Evolutionary conservation across 371 early-diverging fungal species (phyloP).

Genomic region (Thermomucor indicae-seudaticae): DNA sequence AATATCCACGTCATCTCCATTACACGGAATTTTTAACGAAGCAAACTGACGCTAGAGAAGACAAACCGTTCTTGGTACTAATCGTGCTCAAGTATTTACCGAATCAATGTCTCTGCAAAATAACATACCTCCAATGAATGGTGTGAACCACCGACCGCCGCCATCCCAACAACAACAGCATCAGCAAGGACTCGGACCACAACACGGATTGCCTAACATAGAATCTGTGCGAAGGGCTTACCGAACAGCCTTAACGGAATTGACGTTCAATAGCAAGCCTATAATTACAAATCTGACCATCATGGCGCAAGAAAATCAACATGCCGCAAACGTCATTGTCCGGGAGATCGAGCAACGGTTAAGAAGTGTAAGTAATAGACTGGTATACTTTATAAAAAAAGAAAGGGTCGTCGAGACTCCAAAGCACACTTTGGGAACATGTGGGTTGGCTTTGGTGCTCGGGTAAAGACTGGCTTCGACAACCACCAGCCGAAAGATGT

Average conservation of each 20-base stretch:
- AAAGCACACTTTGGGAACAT: no score
- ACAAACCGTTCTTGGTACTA: no score
- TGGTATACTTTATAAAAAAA: no score
- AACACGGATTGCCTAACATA: no score
- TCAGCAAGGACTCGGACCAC: constrained; percentile 8
- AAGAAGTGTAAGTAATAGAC: constrained; percentile 70
- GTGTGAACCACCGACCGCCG: constrained; percentile 5
- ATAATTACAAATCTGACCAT: constrained; percentile 88
- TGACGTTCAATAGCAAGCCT: constrained; percentile 89
- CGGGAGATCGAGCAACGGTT: constrained; percentile 81
- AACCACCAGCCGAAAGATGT: no score
- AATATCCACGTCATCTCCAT: no score
- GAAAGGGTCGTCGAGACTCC: no score
- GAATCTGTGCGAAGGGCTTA: constrained; percentile 36
- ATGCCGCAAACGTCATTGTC: constrained; percentile 67
- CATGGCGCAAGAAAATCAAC: constrained; percentile 72
- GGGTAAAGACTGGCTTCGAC: no score
- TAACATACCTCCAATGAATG: constrained; percentile 17
- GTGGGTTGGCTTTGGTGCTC: no score
- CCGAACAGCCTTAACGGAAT: constrained; percentile 44
- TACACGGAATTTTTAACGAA: no score
- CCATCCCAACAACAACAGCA: constrained; percentile 18
- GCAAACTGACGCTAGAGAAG: no score
- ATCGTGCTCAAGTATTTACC: no score
- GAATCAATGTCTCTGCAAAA: constrained; percentile 24